Evolutionary conservation across 306 rosid genomes (phyloP), one percentile per base, ranked within the genome.

Genomic region (Medicago ruthenica): DNA sequence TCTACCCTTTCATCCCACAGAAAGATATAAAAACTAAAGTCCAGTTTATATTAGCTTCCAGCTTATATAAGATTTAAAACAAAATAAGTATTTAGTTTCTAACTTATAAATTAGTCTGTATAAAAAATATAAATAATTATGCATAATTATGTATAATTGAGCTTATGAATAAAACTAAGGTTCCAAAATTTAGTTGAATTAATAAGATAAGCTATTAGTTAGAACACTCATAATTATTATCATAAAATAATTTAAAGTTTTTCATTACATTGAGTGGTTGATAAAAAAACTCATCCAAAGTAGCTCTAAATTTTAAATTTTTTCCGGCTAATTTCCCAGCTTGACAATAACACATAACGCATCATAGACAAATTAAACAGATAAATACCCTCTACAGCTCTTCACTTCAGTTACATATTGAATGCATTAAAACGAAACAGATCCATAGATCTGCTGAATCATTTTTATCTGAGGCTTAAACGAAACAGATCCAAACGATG

Each of bases 401-500:
- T n/a, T n/a, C n/a, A n/a, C n/a, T n/a, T n/a, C n/a, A n/a, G n/a
- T n/a, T n/a, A n/a, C n/a, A n/a, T n/a, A n/a, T n/a, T n/a, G n/a
- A n/a, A n/a, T n/a, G n/a, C n/a, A n/a, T n/a, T n/a, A n/a, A n/a
- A n/a, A n/a, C n/a, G n/a, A n/a, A n/a, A n/a, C n/a, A n/a, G n/a
- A n/a, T n/a, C n/a, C n/a, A n/a, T n/a, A n/a, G n/a, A n/a, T n/a
- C n/a, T n/a, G n/a, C n/a, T n/a, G n/a, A n/a, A n/a, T n/a, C n/a
- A n/a, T n/a, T n/a, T n/a, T n/a, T n/a, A n/a, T n/a, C n/a, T n/a
- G n/a, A n/a, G n/a, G n/a, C n/a, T 13, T 27, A 18, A 76, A 73
- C 16, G 44, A n/a, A 71, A 69, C 70, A 74, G 89, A 85, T 87
- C 88, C 80, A 63, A 66, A 37, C 34, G 71, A 41, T 17, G 21